Percentiles rank a stretch among this genome's conserved stretches.
These are phyloP conservation scores for Erythrophleum ivorense DNA, from an alignment of 331 rosid genomes.

Conservation along the genomic window DNA sequence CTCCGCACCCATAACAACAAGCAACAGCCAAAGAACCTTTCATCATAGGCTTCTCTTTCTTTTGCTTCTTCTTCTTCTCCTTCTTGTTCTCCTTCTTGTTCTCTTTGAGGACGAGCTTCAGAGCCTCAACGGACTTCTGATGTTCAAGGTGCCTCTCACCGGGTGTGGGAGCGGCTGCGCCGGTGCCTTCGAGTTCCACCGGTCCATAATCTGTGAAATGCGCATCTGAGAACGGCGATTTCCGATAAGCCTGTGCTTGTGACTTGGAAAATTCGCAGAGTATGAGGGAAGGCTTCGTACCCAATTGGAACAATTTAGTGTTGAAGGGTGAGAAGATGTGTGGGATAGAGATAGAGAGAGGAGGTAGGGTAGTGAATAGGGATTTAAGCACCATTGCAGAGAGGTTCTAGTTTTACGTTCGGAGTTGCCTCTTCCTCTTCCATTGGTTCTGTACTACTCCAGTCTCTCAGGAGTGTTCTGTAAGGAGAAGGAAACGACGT, in stretches of 20 bases:
- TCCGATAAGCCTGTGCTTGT: conserved; percentile 30
- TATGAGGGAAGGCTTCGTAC: conserved; percentile 39
- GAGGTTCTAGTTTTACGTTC: conserved; percentile 44
- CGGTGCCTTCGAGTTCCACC: conserved; percentile 62
- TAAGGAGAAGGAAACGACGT: background rate
- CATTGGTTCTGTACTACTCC: background rate
- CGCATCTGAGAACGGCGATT: conserved; percentile 39
- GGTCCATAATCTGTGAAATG: conserved; percentile 28
- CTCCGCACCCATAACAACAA: conserved; percentile 90
- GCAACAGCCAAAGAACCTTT: conserved; percentile 55
- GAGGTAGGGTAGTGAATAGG: conserved; percentile 59
- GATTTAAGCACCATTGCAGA: conserved; percentile 70
- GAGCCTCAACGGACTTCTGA: conserved; percentile 67
- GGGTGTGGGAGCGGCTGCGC: conserved; percentile 85
- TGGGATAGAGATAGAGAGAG: conserved; percentile 53
- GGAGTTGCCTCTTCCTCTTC: background rate
- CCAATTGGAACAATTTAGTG: conserved; percentile 36
- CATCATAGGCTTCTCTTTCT: conserved; percentile 60
- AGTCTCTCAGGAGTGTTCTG: background rate
- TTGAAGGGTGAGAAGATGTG: conserved; percentile 36
- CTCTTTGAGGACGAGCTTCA: conserved; percentile 64
- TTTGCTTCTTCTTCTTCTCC: conserved; percentile 44
- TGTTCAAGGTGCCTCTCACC: conserved; percentile 80
- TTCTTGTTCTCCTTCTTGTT: conserved; percentile 51
- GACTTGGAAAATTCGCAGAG: conserved; percentile 51